phyloP scores from a whole-genome alignment of 441 rosid genomes.

The Manihot esculenta region DNA sequence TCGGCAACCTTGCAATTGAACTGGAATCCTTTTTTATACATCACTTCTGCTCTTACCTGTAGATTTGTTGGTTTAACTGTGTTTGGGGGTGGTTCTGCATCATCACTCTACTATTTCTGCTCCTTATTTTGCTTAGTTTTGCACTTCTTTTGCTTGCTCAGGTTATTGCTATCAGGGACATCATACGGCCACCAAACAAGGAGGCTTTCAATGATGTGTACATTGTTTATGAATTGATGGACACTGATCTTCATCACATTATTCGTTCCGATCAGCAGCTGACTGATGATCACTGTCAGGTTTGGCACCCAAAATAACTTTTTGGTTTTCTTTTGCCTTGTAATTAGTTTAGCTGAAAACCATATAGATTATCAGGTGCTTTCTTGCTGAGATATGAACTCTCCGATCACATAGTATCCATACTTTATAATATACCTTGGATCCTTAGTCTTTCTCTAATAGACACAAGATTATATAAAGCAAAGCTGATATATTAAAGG shows the following conservation, averaged over 20 bases:
- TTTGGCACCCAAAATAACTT: slow-evolving; percentile 25
- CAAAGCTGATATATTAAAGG: background rate
- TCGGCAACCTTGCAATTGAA: background rate
- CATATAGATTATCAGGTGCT: slow-evolving; percentile 8
- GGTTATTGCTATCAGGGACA: slow-evolving; percentile 82
- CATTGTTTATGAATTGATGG: slow-evolving; percentile 88
- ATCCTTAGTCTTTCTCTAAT: background rate
- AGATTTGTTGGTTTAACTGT: background rate
- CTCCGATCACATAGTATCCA: background rate
- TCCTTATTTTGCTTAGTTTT: background rate
- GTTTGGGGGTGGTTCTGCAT: background rate
- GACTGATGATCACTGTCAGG: slow-evolving; percentile 84
- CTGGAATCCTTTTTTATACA: background rate
- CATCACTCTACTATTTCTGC: background rate
- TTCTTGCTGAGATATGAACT: background rate
- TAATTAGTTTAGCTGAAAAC: slow-evolving; percentile 13
- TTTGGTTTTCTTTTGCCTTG: background rate
- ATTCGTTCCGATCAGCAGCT: slow-evolving; percentile 68
- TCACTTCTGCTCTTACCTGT: background rate
- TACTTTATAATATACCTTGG: background rate
- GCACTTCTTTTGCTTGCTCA: slow-evolving; percentile 29
- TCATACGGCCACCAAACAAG: slow-evolving; percentile 71
- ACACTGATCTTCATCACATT: slow-evolving; percentile 85
- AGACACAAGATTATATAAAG: background rate
- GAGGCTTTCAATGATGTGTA: slow-evolving; percentile 89